phyloP scores from a whole-genome alignment of 2,329 filamentous ascomycete species.

The Delphinella strobiligena region DNA sequence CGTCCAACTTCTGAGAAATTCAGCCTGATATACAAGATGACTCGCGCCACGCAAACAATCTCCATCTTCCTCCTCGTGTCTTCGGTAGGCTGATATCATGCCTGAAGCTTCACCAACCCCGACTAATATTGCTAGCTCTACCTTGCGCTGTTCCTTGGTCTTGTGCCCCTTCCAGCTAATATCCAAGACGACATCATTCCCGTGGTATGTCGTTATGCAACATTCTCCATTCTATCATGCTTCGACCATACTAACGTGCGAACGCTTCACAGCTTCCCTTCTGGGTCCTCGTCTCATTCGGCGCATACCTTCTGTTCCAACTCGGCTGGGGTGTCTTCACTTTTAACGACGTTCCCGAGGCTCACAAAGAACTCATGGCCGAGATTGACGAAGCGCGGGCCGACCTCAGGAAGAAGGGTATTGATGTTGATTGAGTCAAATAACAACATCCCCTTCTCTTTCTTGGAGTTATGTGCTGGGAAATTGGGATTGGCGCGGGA shows the following conservation, averaged over 20 bases:
- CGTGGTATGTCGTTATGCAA: conserved; percentile 51
- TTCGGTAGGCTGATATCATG: too few relatives aligned
- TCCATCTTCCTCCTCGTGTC: conserved; percentile 77
- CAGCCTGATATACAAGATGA: conserved; percentile 51
- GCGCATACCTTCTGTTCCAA: conserved; percentile 81
- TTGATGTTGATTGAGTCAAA: conserved; percentile 56
- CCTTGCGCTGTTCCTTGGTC: conserved; percentile 70
- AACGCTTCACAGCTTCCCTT: conserved; percentile 86
- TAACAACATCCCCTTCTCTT: background rate
- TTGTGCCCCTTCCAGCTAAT: conserved; percentile 66
- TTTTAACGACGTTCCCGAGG: conserved; percentile 90
- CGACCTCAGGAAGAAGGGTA: conserved; percentile 62
- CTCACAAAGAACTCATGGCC: conserved; percentile 75
- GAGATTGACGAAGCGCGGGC: conserved; percentile 69
- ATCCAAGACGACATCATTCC: conserved; percentile 80
- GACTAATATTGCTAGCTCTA: conserved; percentile 56
- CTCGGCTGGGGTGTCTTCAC: conserved; percentile 88
- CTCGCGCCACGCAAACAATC: conserved; percentile 84
- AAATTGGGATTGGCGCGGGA: too few relatives aligned
- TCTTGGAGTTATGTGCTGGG: too few relatives aligned
- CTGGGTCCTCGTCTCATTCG: conserved; percentile 83
- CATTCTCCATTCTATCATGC: conserved; percentile 5
- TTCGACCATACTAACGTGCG: conserved; percentile 2
- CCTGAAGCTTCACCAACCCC: conserved; percentile 13
- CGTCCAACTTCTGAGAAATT: background rate